Percentiles rank a stretch among this genome's conserved stretches.
Evolutionary conservation across 495 filamentous ascomycete species (phyloP).

Genomic region (Hamigera avellanea): DNA sequence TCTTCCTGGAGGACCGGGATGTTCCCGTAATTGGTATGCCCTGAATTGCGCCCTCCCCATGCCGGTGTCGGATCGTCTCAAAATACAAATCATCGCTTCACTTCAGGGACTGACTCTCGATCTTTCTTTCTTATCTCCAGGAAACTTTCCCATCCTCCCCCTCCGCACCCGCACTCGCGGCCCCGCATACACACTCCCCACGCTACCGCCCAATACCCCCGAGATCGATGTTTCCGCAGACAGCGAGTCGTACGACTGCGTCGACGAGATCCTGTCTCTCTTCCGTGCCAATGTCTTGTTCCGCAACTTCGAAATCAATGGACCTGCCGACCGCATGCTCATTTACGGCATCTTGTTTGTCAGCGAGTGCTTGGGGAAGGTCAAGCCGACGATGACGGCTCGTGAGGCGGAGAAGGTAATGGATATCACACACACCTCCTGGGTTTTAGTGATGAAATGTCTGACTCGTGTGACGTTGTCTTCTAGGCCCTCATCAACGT

Average conservation of each 20-base stretch:
- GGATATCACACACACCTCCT: no score
- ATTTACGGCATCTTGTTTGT: conserved; percentile 96
- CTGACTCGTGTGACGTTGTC: not conserved
- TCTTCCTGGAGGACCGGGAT: conserved; percentile 75
- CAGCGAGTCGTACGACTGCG: conserved; percentile 81
- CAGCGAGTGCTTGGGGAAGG: conserved; percentile 75
- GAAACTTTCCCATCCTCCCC: conserved; percentile 89
- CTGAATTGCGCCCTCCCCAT: conserved; percentile 10
- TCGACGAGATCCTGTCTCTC: conserved; percentile 84
- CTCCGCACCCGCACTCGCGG: conserved; percentile 88
- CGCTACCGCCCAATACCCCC: conserved; percentile 56
- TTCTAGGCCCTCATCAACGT: conserved; percentile 55
- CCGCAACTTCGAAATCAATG: conserved; percentile 98
- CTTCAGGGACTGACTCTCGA: conserved; percentile 1
- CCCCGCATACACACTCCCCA: conserved; percentile 73
- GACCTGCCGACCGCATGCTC: conserved; percentile 83
- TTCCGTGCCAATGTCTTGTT: conserved; percentile 99
- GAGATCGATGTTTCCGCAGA: conserved; percentile 68
- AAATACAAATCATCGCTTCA: no score
- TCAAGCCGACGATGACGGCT: conserved; percentile 56
- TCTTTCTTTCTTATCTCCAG: conserved; percentile 23
- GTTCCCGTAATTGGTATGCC: conserved; percentile 51
- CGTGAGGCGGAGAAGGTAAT: conserved; percentile 51
- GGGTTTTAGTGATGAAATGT: no score
- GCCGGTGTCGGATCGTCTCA: conserved; percentile 9